Conservation (phyloP, 345 rosid genomes). For the Citrus mangshanensis region DNA sequence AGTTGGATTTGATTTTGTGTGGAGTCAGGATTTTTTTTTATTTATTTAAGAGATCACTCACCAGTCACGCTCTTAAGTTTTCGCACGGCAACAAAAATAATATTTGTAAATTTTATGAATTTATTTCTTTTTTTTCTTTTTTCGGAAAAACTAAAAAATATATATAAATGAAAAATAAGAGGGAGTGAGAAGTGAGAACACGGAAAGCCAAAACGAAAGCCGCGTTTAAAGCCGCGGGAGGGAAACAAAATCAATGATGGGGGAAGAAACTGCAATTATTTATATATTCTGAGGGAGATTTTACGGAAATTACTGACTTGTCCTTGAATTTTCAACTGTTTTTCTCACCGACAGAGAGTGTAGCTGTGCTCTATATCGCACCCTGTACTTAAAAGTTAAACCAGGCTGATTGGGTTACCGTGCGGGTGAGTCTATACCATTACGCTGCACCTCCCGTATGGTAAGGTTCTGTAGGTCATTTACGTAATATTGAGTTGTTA, state of each 20-base stretch:
- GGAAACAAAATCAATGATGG: neutral
- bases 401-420: neutral
- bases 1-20: neutral
- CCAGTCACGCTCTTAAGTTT: neutral
- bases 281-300: neutral
- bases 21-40: neutral
- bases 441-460: neutral
- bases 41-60: slow-evolving; percentile 8
- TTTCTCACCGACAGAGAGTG: slow-evolving; percentile 27
- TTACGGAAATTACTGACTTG: slow-evolving; percentile 3
- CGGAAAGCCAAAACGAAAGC: slow-evolving; percentile 41
- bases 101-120: neutral
- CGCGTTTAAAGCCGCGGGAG: slow-evolving; percentile 63
- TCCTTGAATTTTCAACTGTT: slow-evolving; percentile 4
- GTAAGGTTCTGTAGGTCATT: neutral
- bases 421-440: neutral
- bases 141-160: too few relatives aligned
- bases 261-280: neutral
- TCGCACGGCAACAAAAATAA: neutral
- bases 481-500: too few relatives aligned
- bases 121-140: neutral
- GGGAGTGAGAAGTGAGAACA: too few relatives aligned
- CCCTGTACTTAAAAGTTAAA: neutral
- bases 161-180: neutral
- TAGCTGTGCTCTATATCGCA: too few relatives aligned